Percentiles rank a stretch among this genome's conserved stretches.
phyloP scores from a whole-genome alignment of 2,329 filamentous ascomycete genomes.

The Cadophora sp. region DNA sequence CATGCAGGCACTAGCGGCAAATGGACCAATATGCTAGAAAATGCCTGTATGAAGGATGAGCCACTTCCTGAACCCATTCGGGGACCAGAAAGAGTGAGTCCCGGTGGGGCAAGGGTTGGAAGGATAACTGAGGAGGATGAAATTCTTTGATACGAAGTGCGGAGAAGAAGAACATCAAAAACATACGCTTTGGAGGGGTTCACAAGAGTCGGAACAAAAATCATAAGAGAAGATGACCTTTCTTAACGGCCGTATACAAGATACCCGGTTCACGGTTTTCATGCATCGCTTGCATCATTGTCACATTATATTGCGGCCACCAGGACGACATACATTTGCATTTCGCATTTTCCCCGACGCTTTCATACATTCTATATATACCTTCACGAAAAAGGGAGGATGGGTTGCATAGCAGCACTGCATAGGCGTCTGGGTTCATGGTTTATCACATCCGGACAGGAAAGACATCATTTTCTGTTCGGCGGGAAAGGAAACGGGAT shows the following conservation, averaged over 20 bases:
- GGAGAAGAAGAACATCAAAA: conserved; percentile 16
- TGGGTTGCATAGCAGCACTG: conserved; percentile 13
- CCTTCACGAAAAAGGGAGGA: conserved; percentile 21
- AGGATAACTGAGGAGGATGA: conserved; percentile 45
- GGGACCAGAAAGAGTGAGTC: conserved; percentile 41
- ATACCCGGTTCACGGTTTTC: conserved; percentile 40
- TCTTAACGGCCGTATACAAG: conserved; percentile 39
- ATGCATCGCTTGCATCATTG: conserved; percentile 39
- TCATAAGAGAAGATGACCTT: conserved; percentile 27
- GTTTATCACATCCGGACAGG: not conserved
- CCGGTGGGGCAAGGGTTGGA: conserved; percentile 37
- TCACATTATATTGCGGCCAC: conserved; percentile 30
- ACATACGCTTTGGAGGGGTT: conserved; percentile 18
- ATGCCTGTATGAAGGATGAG: conserved; percentile 93
- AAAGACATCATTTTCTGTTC: not conserved
- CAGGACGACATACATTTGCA: conserved; percentile 16
- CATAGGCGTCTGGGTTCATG: conserved; percentile 17
- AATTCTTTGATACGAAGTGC: conserved; percentile 33
- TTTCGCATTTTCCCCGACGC: conserved; percentile 21
- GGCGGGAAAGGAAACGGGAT: not conserved
- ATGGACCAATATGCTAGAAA: conserved; percentile 98
- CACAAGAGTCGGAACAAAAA: conserved; percentile 20
- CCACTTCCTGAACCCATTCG: conserved; percentile 56
- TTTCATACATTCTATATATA: conserved; percentile 27
- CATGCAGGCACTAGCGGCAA: conserved; percentile 96